These are phyloP conservation scores for Phytomonas francai DNA, from an alignment of 208 protist species.

Conservation along the genomic window DNA sequence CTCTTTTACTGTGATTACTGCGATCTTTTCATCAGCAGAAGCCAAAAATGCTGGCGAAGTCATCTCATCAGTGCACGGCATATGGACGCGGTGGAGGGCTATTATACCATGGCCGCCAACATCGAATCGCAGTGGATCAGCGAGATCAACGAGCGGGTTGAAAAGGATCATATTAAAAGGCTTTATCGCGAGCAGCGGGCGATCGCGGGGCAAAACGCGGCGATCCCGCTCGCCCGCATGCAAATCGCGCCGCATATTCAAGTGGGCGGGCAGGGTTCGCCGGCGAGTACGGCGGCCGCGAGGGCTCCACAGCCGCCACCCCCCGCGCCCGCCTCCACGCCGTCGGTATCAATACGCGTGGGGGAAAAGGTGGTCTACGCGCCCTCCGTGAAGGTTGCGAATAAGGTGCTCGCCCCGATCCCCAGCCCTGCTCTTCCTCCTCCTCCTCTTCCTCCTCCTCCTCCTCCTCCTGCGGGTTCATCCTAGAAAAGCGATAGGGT, in stretches of 20 bases:
- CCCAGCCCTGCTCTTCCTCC: neutral
- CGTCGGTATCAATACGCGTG: constrained; percentile 9
- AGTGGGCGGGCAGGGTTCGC: constrained; percentile 27
- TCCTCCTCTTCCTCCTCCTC: neutral
- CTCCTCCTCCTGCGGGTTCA: constrained; percentile 3
- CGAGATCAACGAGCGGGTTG: constrained; percentile 33
- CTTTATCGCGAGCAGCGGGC: constrained; percentile 24
- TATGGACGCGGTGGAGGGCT: constrained; percentile 54
- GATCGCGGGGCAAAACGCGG: constrained; percentile 19
- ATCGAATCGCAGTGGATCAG: constrained; percentile 48
- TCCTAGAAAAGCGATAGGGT: too few species aligned
- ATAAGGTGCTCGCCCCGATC: neutral
- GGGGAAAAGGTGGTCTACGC: constrained; percentile 12
- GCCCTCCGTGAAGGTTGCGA: neutral
- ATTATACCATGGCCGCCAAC: constrained; percentile 46
- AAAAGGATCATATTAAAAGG: constrained; percentile 18
- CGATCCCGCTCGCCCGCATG: constrained; percentile 24
- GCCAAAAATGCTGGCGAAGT: constrained; percentile 25
- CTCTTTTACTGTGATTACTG: constrained; percentile 86
- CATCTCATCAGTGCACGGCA: constrained; percentile 56
- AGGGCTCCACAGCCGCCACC: neutral
- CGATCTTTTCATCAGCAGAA: constrained; percentile 69
- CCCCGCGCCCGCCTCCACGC: neutral
- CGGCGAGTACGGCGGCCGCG: constrained; percentile 6
- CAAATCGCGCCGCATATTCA: constrained; percentile 29